Conservation (phyloP, 345 rosid species). For the Gossypium arboreum region DNA sequence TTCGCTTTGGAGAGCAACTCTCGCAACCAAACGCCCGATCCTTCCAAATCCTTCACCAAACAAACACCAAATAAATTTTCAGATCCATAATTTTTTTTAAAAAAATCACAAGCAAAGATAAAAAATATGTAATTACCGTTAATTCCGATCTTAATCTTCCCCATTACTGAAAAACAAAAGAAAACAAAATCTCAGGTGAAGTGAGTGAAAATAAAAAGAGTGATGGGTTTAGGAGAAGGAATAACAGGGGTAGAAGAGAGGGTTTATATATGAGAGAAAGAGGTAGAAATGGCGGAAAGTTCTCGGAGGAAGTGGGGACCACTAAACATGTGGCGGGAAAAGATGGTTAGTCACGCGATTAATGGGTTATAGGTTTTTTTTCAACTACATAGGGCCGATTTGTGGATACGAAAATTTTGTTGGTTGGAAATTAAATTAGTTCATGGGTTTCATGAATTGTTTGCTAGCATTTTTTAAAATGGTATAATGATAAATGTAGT, state of each 20-base stretch:
- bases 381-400: not conserved
- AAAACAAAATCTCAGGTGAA: too few relatives aligned
- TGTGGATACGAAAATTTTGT: not conserved
- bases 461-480: too few relatives aligned
- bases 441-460: not conserved
- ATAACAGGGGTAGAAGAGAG: not conserved
- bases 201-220: not conserved
- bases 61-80: not conserved
- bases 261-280: not conserved
- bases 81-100: not conserved
- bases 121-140: slow-evolving; percentile 28
- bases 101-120: not conserved
- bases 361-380: not conserved
- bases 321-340: not conserved
- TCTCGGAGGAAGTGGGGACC: not conserved
- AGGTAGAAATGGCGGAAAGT: slow-evolving; percentile 7
- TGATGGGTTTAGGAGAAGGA: not conserved
- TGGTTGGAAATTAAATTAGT: not conserved
- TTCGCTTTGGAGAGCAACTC: slow-evolving; percentile 62
- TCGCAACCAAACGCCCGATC: slow-evolving; percentile 68
- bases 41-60: slow-evolving; percentile 64
- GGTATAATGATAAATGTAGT: too few relatives aligned
- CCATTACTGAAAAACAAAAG: slow-evolving; percentile 26
- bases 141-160: slow-evolving; percentile 66
- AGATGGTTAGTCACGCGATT: not conserved